Evolutionary conservation across 352 stramenopile genomes (phyloP).

Genomic region (Blastocystis sp.): DNA sequence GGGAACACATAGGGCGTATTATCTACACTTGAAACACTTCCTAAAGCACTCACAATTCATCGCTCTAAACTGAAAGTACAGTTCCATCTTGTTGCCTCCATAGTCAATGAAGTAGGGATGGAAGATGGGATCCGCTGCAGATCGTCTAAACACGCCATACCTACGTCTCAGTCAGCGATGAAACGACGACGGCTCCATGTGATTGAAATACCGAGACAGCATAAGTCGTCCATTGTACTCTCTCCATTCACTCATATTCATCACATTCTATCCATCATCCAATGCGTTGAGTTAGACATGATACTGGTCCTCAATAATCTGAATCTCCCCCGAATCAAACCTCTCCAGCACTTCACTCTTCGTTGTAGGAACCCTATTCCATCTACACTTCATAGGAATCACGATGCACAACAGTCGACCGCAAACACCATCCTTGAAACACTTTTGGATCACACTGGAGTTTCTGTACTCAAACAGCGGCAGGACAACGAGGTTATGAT

Average conservation of each 20-base stretch:
- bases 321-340: background rate
- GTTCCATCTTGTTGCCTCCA: background rate
- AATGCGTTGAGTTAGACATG: background rate
- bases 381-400: background rate
- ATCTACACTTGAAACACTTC: constrained; percentile 29
- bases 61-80: background rate
- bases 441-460: background rate
- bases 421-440: background rate
- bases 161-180: background rate
- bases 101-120: constrained; percentile 20
- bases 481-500: background rate
- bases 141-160: constrained; percentile 7
- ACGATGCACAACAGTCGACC: background rate
- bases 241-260: background rate
- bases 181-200: background rate
- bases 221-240: background rate
- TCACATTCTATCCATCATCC: background rate
- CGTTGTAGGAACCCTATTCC: background rate
- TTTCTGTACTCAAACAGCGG: background rate
- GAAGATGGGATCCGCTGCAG: background rate
- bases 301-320: background rate
- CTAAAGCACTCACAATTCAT: constrained; percentile 54
- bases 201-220: background rate
- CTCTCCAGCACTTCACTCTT: background rate
- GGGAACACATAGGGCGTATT: background rate